Evolutionary conservation across 1,284 basidiomycete species (phyloP).

Genomic region (Ustanciosporium gigantosporum): DNA sequence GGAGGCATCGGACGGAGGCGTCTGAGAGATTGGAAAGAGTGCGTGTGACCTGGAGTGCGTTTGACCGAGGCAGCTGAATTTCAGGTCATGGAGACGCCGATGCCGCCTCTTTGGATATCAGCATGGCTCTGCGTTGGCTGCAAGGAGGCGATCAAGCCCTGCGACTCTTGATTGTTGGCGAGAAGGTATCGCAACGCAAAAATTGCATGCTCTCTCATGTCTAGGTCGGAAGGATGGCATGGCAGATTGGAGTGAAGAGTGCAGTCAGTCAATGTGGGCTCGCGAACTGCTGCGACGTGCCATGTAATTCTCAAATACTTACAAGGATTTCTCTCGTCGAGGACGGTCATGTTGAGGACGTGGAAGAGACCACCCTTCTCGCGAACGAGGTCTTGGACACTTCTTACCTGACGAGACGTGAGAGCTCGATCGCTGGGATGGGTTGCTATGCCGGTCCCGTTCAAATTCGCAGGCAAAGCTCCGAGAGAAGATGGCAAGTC

Average conservation of each 20-base stretch:
- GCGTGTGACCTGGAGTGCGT: no score
- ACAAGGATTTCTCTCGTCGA: constrained; percentile 54
- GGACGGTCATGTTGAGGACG: constrained; percentile 51
- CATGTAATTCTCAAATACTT: constrained; percentile 5
- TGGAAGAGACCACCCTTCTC: constrained; percentile 48
- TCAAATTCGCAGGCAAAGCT: not conserved
- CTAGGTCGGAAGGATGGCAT: constrained; percentile 1
- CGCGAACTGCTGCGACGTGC: no score
- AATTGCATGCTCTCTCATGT: constrained; percentile 57
- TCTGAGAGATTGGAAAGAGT: no score
- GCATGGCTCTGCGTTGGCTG: constrained; percentile 5
- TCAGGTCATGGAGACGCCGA: no score
- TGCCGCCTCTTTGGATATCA: not conserved
- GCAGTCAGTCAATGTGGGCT: not conserved
- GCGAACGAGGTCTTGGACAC: constrained; percentile 50
- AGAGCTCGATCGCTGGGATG: not conserved
- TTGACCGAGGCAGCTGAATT: no score
- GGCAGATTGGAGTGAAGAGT: not conserved
- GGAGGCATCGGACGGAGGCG: no score
- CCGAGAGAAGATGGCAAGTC: no score
- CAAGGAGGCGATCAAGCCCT: constrained; percentile 36
- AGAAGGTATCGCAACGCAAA: constrained; percentile 54
- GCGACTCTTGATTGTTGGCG: constrained; percentile 44
- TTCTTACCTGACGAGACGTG: constrained; percentile 11
- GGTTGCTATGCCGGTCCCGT: not conserved